Evolutionary conservation across 2,329 filamentous ascomycete species (phyloP).

Genomic region (Colletotrichum sp.): DNA sequence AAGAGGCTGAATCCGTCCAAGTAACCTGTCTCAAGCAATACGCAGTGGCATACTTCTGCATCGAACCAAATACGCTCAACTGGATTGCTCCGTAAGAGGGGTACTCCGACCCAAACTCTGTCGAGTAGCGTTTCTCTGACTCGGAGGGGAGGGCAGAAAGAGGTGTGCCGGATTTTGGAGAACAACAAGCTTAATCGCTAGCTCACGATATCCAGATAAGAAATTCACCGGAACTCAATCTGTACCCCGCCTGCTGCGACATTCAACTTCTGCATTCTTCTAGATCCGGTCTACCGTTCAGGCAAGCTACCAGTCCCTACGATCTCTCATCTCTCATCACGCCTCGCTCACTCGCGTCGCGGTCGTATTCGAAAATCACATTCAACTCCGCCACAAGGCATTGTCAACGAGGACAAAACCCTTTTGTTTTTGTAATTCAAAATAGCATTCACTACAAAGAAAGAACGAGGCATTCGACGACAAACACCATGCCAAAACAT

Average conservation of each 20-base stretch:
- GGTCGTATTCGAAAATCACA: neutral
- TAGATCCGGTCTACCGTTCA: neutral
- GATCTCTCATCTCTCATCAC: neutral
- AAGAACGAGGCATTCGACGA: neutral
- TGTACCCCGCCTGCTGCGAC: neutral
- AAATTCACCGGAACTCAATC: neutral
- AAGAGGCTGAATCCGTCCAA: neutral
- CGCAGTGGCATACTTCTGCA: neutral
- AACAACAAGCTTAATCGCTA: neutral
- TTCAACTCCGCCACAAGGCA: neutral
- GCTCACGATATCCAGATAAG: neutral
- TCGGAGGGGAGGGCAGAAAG: neutral
- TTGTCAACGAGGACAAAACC: neutral
- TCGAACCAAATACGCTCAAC: neutral
- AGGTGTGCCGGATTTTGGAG: neutral
- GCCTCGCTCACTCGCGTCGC: neutral
- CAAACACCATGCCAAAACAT: neutral
- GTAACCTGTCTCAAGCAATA: neutral
- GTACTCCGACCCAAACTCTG: neutral
- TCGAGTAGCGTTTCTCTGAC: neutral
- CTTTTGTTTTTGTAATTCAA: neutral
- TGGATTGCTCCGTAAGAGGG: neutral
- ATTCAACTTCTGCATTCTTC: neutral
- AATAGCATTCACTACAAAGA: neutral
- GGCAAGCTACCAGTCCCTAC: neutral